A percentile compares a stretch with the other conserved stretches of the same genome.
Evolutionary conservation across 106 monocot genomes (phyloP).

Genomic region (Iris macrosiphon): DNA sequence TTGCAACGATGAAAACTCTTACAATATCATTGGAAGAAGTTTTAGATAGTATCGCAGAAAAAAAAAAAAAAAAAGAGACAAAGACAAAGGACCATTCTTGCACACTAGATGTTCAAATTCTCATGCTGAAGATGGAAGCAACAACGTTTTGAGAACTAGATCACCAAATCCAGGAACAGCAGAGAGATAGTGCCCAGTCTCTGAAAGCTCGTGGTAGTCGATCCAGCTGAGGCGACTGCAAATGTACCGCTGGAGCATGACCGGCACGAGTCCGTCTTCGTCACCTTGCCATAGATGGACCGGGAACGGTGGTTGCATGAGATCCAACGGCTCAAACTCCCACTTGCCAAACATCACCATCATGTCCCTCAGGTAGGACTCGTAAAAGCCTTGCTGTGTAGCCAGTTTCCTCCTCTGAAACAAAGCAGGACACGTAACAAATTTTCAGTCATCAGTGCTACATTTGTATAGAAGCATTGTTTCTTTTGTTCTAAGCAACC

Average conservation of each 20-base stretch:
- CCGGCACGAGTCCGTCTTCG: constrained; percentile 65
- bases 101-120: too few relatives aligned
- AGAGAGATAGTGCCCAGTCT: constrained; percentile 48
- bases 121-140: constrained; percentile 14
- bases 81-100: too few relatives aligned
- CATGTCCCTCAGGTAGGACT: constrained; percentile 61
- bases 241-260: constrained; percentile 48
- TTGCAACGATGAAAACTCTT: too few relatives aligned
- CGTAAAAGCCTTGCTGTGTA: constrained; percentile 64
- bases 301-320: constrained; percentile 20
- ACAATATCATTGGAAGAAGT: too few relatives aligned
- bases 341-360: constrained; percentile 71
- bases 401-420: constrained; percentile 43
- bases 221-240: constrained; percentile 53
- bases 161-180: constrained; percentile 44
- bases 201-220: constrained; percentile 50
- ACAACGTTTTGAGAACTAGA: constrained; percentile 41
- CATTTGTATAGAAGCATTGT: too few relatives aligned
- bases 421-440: not conserved
- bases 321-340: constrained; percentile 80
- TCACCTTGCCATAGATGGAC: constrained; percentile 76
- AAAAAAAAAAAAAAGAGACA: too few relatives aligned
- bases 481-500: constrained; percentile 13
- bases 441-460: too few relatives aligned
- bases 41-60: too few relatives aligned